Evolutionary conservation across 345 rosid genomes (phyloP), one percentile per base, ranked within the genome.

Genomic region (Melaleuca quinquenervia): DNA sequence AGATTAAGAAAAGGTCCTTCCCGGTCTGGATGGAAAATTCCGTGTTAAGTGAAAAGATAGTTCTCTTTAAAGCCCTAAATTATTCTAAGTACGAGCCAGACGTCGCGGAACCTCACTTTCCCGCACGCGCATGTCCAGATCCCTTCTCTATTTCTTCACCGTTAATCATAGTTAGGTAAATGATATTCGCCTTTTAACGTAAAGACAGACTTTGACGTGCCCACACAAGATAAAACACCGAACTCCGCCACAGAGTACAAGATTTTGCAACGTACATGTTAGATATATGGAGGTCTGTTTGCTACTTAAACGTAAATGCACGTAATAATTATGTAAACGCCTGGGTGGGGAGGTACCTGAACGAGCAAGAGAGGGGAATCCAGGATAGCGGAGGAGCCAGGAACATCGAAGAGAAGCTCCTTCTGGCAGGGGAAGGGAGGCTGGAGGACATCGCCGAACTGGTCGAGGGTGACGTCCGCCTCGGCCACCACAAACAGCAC

Each of bases 361-460:
- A 91, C 75, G 44, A 92, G 92, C 50, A 93, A 80, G 82, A 92
- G 49, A 1, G 95, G 94, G 84, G 85, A 85, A 50, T 90, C 82
- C 2, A 91, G 83, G 14, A 92, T 62, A 3, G 89, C 92, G 14
- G 41, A 75, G 3, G 95, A 91, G 32, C 90, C 91, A 5, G 93
- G 94, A n/a, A 91, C 94, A 44, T 91, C 91, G 83, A 83, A 91
- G 11, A 93, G 91, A 49, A 93, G 93, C 86, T 91, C 92, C 49
- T 91, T 94, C 6, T 87, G 52, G 85, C 89, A 87, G n/a, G 94
- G 94, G 55, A 91, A 87, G 6, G 94, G 94, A 48, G 94, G 94
- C 70, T 85, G 91, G 85, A 92, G 92, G 6, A 83, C 90, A 87
- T 88, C 87, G 50, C 91, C 92, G 50, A 93, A 87, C 48, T 90